Evolutionary conservation across 768 basidiomycete genomes (phyloP).

Genomic region (Mycena albidolilacea): DNA sequence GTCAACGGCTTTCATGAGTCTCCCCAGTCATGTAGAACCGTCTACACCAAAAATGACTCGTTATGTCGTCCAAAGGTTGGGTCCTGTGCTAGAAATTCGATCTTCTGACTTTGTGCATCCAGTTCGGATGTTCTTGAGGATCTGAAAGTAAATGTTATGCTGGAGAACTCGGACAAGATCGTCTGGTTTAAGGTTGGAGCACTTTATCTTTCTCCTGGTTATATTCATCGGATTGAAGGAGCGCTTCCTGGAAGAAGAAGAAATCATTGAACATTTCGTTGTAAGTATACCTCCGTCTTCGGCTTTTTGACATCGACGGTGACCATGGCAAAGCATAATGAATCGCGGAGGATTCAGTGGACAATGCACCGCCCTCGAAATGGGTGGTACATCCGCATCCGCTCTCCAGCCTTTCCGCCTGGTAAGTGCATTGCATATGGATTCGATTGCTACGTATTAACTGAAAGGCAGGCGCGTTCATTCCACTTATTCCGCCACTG

Average conservation of each 20-base stretch:
- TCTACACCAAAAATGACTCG: slow-evolving; percentile 29
- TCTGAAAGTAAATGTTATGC: slow-evolving; percentile 74
- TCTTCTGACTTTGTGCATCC: slow-evolving; percentile 3
- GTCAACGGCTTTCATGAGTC: slow-evolving; percentile 15
- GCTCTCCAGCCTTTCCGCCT: slow-evolving; percentile 79
- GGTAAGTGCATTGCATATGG: slow-evolving; percentile 24
- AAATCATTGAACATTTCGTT: slow-evolving; percentile 82
- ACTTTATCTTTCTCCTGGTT: not conserved
- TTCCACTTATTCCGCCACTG: slow-evolving; percentile 67
- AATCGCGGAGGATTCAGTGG: slow-evolving; percentile 78
- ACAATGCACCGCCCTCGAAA: slow-evolving; percentile 83
- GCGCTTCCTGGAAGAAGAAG: slow-evolving; percentile 78
- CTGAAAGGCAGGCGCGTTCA: slow-evolving; percentile 57
- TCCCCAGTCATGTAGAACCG: slow-evolving; percentile 26
- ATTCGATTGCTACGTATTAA: not conserved
- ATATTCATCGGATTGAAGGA: slow-evolving; percentile 64
- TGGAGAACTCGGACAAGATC: slow-evolving; percentile 70
- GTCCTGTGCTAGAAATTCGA: not conserved
- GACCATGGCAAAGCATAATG: slow-evolving; percentile 67
- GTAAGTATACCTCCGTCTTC: slow-evolving; percentile 51
- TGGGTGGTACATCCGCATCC: slow-evolving; percentile 89
- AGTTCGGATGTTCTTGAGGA: slow-evolving; percentile 84
- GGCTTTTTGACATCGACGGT: not conserved
- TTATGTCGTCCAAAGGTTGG: slow-evolving; percentile 35
- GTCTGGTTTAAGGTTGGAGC: slow-evolving; percentile 81